Percentiles rank a stretch among this genome's conserved stretches.
These are phyloP conservation scores for Agapanthus africanus DNA, from an alignment of 106 monocot genomes.

Conservation along the genomic window DNA sequence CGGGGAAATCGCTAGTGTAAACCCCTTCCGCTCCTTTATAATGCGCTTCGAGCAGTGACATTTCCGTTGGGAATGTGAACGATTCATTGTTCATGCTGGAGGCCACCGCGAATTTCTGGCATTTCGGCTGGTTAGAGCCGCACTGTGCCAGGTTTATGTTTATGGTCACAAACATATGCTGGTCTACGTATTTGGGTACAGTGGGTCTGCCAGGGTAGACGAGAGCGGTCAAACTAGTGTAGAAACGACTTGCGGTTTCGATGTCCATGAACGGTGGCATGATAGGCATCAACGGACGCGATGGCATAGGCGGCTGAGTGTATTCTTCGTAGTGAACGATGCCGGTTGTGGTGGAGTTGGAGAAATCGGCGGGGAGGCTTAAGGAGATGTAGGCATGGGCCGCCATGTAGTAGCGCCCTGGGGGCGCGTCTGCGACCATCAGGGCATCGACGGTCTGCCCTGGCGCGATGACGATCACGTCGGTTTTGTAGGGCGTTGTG, in stretches of 20 bases:
- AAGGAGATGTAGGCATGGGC: constrained; percentile 44
- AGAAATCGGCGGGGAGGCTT: constrained; percentile 5
- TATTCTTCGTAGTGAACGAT: constrained; percentile 33
- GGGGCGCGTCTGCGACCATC: constrained; percentile 43
- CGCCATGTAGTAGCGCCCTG: constrained; percentile 59
- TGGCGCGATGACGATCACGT: constrained; percentile 57
- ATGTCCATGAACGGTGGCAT: constrained; percentile 60
- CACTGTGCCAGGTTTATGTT: constrained; percentile 44
- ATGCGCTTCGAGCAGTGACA: constrained; percentile 62
- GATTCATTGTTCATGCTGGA: constrained; percentile 76
- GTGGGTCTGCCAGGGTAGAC: constrained; percentile 7
- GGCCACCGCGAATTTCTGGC: constrained; percentile 16
- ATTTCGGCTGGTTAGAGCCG: constrained; percentile 16
- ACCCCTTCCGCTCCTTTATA: constrained; percentile 3
- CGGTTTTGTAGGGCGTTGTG: constrained; percentile 57
- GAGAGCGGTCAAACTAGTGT: constrained; percentile 32
- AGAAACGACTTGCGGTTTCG: constrained; percentile 52
- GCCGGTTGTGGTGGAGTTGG: constrained; percentile 51
- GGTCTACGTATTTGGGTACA: constrained; percentile 53
- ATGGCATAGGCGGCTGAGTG: neutral
- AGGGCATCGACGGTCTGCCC: constrained; percentile 81
- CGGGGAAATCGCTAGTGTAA: constrained; percentile 56
- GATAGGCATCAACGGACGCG: constrained; percentile 34
- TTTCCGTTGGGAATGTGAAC: constrained; percentile 33
- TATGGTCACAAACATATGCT: constrained; percentile 59